Base-by-base conservation (phyloP, 768 basidiomycete genomes). In the Russula sp. region DNA sequence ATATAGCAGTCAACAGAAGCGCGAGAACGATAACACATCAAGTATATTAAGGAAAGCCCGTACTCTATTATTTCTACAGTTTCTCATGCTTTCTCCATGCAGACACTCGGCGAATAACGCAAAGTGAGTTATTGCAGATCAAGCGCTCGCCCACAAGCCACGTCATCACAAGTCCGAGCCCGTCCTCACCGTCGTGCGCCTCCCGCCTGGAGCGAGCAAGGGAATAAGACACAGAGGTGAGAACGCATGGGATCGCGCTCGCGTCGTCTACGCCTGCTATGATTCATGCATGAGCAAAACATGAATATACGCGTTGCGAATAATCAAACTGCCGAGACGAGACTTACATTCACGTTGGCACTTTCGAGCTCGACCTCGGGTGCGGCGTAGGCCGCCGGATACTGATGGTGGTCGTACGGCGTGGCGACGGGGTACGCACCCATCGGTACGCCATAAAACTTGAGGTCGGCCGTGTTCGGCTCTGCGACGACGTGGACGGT, bases 401-500 rank as follows among this genome's bases (percentile, higher is more conserved):
- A 73, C 54, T 14, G 73, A 70, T 80, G 80, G 57, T 14, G 73
- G 56, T 14, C 73, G 71, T 80, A 81, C 10, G 75, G 75, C 55
- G 74, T 70, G 38, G 73, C 72, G 52, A 71, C 73, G 59, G 75
- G 76, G 70, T 74, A 76, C 32, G 87, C 88, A 68, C 89, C 88
- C 13, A 84, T 82, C 1, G 88, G 88, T n/a, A 90, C 87, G 68
- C 81, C 77, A 69, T 88, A 89, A 48, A 22, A 48, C 36, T 83
- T 82, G 49, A 79, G 81, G 61, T 84, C 72, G 61, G 83, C 76
- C 38, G 82, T 79, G 74, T 89, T 86, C 44, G 88, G 88, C 72
- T 87, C 80, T 36, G 86, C 88, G 67, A 89, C 88, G 67, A 90
- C 86, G 70, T 90, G 87, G 59, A 69, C 59, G 38, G 85, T 86